Conservation (phyloP, 208 protist genomes). For the Porcisia deanei region DNA sequence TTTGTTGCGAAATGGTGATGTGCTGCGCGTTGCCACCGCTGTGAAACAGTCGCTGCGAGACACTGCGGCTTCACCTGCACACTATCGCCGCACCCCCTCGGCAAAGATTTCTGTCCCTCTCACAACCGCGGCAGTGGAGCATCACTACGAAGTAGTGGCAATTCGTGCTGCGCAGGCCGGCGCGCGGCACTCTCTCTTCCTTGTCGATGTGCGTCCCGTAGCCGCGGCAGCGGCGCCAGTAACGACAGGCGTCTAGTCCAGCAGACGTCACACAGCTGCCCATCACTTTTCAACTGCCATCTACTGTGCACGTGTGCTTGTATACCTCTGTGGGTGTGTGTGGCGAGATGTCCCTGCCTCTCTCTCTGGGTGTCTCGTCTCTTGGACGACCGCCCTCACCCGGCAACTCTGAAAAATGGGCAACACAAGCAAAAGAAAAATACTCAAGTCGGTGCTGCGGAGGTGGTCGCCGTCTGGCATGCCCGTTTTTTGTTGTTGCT, state of each 20-base stretch:
- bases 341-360: too few relatives aligned
- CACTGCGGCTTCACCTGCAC: not conserved
- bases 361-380: not conserved
- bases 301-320: not conserved
- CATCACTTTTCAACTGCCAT: not conserved
- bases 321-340: too few relatives aligned
- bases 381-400: not conserved
- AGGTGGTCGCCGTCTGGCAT: not conserved
- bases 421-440: not conserved
- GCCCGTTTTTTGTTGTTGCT: not conserved
- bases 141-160: constrained; percentile 31
- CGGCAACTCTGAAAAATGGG: not conserved
- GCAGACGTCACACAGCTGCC: not conserved
- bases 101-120: not conserved
- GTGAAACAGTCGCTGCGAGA: constrained; percentile 2
- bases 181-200: constrained; percentile 68
- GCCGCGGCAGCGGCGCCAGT: not conserved
- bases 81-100: not conserved
- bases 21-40: constrained; percentile 21
- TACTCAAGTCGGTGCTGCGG: not conserved
- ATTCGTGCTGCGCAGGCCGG: constrained; percentile 56
- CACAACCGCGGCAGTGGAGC: not conserved
- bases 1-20: constrained; percentile 43
- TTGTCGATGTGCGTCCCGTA: constrained; percentile 48
- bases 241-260: not conserved